Conservation (phyloP, 1,139 yeast species). For the Yamadazyma kanchanaburiensis region DNA sequence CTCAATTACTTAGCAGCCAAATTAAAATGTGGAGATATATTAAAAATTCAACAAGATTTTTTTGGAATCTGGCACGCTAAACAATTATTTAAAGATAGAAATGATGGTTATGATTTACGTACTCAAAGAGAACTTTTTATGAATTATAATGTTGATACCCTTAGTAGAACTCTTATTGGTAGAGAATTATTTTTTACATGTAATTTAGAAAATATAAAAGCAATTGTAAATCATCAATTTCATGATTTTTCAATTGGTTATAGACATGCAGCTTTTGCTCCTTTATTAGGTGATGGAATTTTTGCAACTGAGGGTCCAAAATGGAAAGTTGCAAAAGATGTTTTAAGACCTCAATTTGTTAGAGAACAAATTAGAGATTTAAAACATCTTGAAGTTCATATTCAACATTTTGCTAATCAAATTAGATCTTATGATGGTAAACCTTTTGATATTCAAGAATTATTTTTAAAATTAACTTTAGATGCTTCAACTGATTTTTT, state of each 20-base stretch:
- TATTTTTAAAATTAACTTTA: slow-evolving; percentile 39
- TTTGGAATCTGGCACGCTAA: slow-evolving; percentile 11
- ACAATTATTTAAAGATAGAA: slow-evolving; percentile 10
- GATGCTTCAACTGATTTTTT: slow-evolving; percentile 52
- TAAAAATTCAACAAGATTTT: slow-evolving; percentile 10
- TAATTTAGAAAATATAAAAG: slow-evolving; percentile 35
- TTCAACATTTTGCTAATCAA: slow-evolving; percentile 33
- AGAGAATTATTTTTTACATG: slow-evolving; percentile 17
- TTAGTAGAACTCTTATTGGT: slow-evolving; percentile 11
- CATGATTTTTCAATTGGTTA: slow-evolving; percentile 50
- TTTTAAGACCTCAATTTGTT: slow-evolving; percentile 58
- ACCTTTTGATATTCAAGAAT: slow-evolving; percentile 34
- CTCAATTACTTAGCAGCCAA: slow-evolving; percentile 5
- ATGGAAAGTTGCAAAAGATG: slow-evolving; percentile 55
- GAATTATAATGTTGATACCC: slow-evolving; percentile 10
- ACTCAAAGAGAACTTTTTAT: slow-evolving; percentile 9
- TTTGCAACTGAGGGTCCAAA: slow-evolving; percentile 55
- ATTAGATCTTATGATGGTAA: slow-evolving; percentile 22
- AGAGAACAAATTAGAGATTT: slow-evolving; percentile 54
- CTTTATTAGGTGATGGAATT: slow-evolving; percentile 55
- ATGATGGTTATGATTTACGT: slow-evolving; percentile 12
- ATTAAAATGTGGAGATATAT: slow-evolving; percentile 10
- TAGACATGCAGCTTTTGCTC: slow-evolving; percentile 41
- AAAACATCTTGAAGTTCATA: slow-evolving; percentile 42
- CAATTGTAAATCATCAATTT: slow-evolving; percentile 40